Conservation (phyloP, 768 basidiomycete species). For the Amanita muscaria region DNA sequence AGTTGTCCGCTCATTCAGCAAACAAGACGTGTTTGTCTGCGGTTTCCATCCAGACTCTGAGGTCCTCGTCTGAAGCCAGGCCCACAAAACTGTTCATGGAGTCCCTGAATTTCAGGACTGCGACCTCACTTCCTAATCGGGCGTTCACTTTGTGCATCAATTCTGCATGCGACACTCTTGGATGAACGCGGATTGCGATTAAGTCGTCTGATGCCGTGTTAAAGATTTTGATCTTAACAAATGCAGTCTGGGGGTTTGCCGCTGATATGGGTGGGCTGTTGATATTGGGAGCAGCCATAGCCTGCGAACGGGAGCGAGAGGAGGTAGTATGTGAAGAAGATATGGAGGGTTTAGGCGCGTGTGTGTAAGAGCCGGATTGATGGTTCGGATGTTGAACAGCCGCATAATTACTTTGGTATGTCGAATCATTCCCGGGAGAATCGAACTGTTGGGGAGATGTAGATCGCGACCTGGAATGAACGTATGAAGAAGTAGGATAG, state of each 20-base stretch:
- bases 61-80: constrained; percentile 52
- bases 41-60: constrained; percentile 66
- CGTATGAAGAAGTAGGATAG: constrained; percentile 28
- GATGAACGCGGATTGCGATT: constrained; percentile 95
- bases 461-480: constrained; percentile 30
- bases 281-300: constrained; percentile 39
- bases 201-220: constrained; percentile 89
- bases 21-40: constrained; percentile 81
- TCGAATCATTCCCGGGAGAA: constrained; percentile 23
- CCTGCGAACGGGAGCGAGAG: constrained; percentile 49
- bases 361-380: constrained; percentile 2
- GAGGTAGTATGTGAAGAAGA: constrained; percentile 48
- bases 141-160: constrained; percentile 89
- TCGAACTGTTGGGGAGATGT: constrained; percentile 31
- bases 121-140: constrained; percentile 69
- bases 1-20: constrained; percentile 41
- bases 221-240: constrained; percentile 98
- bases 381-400: constrained; percentile 3
- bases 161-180: constrained; percentile 76
- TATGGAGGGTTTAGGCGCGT: constrained; percentile 33
- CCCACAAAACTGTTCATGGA: constrained; percentile 57
- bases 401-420: constrained; percentile 16
- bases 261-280: constrained; percentile 71
- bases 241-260: constrained; percentile 73
- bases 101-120: constrained; percentile 65